Evolutionary conservation across 106 monocot genomes (phyloP).

Genomic region (Acorus calamus): DNA sequence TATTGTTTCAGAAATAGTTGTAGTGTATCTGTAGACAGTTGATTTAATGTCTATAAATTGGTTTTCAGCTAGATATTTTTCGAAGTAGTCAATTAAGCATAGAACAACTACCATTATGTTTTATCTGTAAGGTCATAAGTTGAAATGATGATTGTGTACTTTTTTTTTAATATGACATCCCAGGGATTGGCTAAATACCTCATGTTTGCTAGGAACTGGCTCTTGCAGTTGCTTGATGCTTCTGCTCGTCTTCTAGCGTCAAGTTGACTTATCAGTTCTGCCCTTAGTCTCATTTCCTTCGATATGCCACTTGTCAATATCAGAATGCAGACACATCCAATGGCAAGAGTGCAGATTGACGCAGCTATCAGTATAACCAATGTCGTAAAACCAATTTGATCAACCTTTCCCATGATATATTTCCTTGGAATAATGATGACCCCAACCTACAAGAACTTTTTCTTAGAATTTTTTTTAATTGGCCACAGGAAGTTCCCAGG

Average conservation of each 20-base stretch:
- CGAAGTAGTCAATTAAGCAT: too few relatives aligned
- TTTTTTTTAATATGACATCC: too few relatives aligned
- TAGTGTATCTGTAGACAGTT: too few relatives aligned
- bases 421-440: slow-evolving; percentile 57
- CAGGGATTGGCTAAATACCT: slow-evolving; percentile 10
- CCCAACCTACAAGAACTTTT: slow-evolving; percentile 30
- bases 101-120: slow-evolving; percentile 4
- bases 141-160: too few relatives aligned
- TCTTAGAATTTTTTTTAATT: not conserved
- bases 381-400: slow-evolving; percentile 46
- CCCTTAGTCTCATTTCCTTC: slow-evolving; percentile 52
- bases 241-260: slow-evolving; percentile 65
- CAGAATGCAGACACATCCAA: slow-evolving; percentile 44
- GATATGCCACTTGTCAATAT: slow-evolving; percentile 52
- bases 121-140: too few relatives aligned
- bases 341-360: slow-evolving; percentile 32
- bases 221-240: slow-evolving; percentile 61
- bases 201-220: slow-evolving; percentile 61
- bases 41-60: too few relatives aligned
- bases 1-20: too few relatives aligned
- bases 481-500: not conserved
- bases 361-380: slow-evolving; percentile 34
- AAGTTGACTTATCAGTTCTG: slow-evolving; percentile 52
- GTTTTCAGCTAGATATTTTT: too few relatives aligned
- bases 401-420: slow-evolving; percentile 56